Evolutionary conservation across 2,329 filamentous ascomycete species (phyloP), one percentile per base, ranked within the genome.

Genomic region (Colletotrichum musicola): DNA sequence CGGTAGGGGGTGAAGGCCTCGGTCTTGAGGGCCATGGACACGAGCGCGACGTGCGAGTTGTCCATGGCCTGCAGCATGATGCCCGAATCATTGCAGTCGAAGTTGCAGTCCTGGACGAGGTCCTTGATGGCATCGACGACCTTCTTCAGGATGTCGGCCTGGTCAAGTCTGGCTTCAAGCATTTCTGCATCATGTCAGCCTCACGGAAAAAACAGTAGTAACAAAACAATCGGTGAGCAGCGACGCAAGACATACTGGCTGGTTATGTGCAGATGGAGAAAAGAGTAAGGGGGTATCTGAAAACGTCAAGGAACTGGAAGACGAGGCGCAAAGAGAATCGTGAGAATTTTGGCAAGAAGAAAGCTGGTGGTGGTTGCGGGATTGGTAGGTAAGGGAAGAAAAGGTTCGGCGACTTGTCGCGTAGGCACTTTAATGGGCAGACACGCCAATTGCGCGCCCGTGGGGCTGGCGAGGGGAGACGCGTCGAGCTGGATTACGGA

Each of bases 31-130:
- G 97, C 91, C 96, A 99, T 99, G 73, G 96, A 98, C 62, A 99
- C 96, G 63, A 99, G 93, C 71, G 96, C 96, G 76, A 99, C 96
- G 84, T 99, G 96, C 58, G 95, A 98, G 89, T 98, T 99, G 87
- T 99, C 96, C 97, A 99, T 99, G 78, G 96, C 96, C 84, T 99
- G 96, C 64, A 99, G 93, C 59, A 95, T 95, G 78, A 99, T 96
- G 71, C 96, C 96, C 63, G 94, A 95, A 88, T 99, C 97, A 92
- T 98, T 99, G 92, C 97, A 99, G 88, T 99, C 96, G 85, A 99
- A 99, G 85, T 99, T 99, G 91, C 96, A 99, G 85, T 99, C 96
- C 83, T 98, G 96, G 62, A 99, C 96, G 59, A 99, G 90, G 78
- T 99, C 96, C 84, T 98, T 98, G 90, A 99, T 98, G 76, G 97